Conservation (phyloP, 352 stramenopile species). For the Globisporangium cystogenes region DNA sequence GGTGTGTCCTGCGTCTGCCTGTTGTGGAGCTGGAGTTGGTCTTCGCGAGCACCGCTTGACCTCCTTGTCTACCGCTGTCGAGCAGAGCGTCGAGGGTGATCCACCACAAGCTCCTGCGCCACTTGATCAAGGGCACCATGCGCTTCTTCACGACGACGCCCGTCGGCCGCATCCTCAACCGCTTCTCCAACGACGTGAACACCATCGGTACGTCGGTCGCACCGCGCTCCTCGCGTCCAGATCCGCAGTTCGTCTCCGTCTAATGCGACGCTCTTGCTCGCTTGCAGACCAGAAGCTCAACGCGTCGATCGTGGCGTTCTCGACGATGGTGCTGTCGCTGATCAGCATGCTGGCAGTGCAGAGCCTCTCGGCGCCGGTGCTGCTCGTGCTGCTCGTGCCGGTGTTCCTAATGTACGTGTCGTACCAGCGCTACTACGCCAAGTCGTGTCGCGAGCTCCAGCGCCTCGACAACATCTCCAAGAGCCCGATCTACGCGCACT, state of each 20-base stretch:
- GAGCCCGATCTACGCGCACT: constrained; percentile 90
- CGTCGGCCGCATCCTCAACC: constrained; percentile 70
- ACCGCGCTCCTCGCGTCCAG: too few species aligned
- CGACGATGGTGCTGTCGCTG: constrained; percentile 40
- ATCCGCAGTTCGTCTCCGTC: background rate
- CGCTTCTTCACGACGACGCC: constrained; percentile 85
- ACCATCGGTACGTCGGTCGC: constrained; percentile 45
- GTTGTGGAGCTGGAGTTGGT: background rate
- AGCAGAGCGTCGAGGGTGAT: constrained; percentile 54
- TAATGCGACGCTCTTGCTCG: constrained; percentile 4
- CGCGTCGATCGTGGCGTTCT: constrained; percentile 32
- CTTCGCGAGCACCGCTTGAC: background rate
- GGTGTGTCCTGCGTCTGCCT: constrained; percentile 19
- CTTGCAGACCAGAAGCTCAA: constrained; percentile 55
- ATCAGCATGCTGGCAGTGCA: constrained; percentile 51
- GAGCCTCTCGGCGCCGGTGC: constrained; percentile 30
- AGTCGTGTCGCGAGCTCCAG: constrained; percentile 65
- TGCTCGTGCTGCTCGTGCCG: constrained; percentile 52
- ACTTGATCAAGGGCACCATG: constrained; percentile 73
- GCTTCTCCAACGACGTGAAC: constrained; percentile 71
- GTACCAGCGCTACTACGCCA: constrained; percentile 63
- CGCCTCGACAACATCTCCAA: constrained; percentile 55
- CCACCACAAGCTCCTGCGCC: constrained; percentile 52
- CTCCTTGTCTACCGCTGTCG: background rate
- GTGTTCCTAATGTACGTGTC: constrained; percentile 57